Evolutionary conservation across 495 filamentous ascomycete species (phyloP).

Genomic region (Penicillium odoratum): DNA sequence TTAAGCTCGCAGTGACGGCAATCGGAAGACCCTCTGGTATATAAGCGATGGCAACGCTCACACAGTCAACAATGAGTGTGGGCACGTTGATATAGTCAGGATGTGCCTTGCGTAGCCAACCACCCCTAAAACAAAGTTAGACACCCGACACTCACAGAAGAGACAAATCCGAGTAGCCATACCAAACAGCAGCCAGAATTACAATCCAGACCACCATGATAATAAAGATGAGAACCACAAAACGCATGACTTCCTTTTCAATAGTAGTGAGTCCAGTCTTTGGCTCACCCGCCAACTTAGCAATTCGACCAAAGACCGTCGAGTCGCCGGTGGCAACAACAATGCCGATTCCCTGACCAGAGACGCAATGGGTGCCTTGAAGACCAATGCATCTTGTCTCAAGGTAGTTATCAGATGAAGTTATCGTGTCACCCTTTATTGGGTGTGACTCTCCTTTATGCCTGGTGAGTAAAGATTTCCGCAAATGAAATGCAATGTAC

Average conservation of each 20-base stretch:
- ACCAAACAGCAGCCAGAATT: conserved; percentile 61
- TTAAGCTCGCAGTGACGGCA: conserved; percentile 56
- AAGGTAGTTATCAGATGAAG: conserved; percentile 66
- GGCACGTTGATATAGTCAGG: conserved; percentile 65
- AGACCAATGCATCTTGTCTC: conserved; percentile 70
- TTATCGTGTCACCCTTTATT: conserved; percentile 54
- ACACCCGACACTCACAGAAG: no score
- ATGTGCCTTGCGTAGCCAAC: conserved; percentile 58
- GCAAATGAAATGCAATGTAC: no score
- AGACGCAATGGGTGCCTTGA: conserved; percentile 64
- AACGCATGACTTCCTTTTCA: conserved; percentile 64
- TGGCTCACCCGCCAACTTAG: conserved; percentile 59
- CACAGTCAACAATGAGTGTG: conserved; percentile 60
- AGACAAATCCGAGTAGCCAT: neutral
- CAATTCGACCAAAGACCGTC: conserved; percentile 65
- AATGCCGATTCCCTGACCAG: conserved; percentile 57
- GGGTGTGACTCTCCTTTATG: conserved; percentile 55
- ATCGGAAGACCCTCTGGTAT: conserved; percentile 70
- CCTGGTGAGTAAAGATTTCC: no score
- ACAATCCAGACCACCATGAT: conserved; percentile 55
- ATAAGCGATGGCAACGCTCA: conserved; percentile 66
- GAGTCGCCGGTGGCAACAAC: conserved; percentile 58
- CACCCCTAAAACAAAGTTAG: conserved; percentile 41
- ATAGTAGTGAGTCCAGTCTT: conserved; percentile 59
- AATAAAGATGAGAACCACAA: conserved; percentile 60